Base-by-base conservation (phyloP, 176 grass and related monocot genomes). In the Phoenix dactylifera region DNA sequence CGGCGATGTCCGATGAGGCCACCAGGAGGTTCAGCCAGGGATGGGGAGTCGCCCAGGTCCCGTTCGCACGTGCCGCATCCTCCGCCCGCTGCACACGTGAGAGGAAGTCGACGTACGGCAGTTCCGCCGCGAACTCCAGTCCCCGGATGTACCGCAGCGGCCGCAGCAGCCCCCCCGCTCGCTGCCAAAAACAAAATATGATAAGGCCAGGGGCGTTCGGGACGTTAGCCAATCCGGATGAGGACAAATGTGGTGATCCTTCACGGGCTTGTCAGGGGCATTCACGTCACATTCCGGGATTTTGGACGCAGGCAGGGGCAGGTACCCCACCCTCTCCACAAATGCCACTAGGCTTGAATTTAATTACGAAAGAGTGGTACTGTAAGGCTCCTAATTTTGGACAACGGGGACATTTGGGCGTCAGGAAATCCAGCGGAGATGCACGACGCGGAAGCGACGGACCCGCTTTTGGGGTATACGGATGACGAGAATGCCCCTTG, bases 11-110 rank as follows among this genome's bases (percentile, higher is more conserved):
- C 3, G 64, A 75, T 1, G 88, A 70, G 16, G 88, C 71, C 72
- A 98, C 52, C 81, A 98, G 84, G 52, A 98, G 59, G 82, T 98
- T 98, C 62, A 98, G 81, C 94, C 94, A 98, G 4, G 94, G 94
- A 82, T 98, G 94, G 14, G 94, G 85, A 52, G 79, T 57, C 1
- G 60, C 72, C 94, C 94, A 98, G 65, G 78, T 98, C 35, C 94
- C 94, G 69, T 73, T 88, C 12, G 84, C 84, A 4, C 81, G 87
- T 1, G 94, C 94, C 79, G 86, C 85, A 62, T 83, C 77, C 75
- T 98, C 94, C 18, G 72, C 88, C 6, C 55, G 60, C 67, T 88
- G 85, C 22, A 98, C 88, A 7, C 94, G 84, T 50, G 82, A 89
- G 63, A 98, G 69, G 57, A 98, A 98, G 44, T 93, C 88, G 69